Conservation (phyloP, 2,329 filamentous ascomycete species). For the Fusarium austroafricanum region DNA sequence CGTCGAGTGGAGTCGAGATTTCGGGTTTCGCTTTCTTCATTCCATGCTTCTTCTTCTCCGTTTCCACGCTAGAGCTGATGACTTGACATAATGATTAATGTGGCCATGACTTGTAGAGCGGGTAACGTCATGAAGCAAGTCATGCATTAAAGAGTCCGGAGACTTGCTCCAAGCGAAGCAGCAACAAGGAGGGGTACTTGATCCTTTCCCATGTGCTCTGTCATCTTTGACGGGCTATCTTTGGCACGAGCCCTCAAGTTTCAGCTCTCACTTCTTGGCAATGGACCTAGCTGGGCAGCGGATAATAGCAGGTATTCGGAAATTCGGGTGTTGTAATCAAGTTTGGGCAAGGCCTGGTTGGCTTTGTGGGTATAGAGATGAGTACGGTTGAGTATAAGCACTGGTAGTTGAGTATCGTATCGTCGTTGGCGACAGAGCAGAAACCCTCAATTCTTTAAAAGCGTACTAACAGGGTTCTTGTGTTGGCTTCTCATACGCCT, state of each 20-base stretch:
- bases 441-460: neutral
- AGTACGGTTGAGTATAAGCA: neutral
- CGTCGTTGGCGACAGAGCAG: neutral
- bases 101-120: conserved; percentile 15
- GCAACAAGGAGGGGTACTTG: neutral
- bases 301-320: conserved; percentile 8
- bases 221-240: conserved; percentile 1
- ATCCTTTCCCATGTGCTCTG: conserved; percentile 1
- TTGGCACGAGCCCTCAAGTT: conserved; percentile 17
- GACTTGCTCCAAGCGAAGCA: conserved; percentile 10
- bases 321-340: conserved; percentile 18
- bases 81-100: neutral
- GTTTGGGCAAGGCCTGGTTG: neutral
- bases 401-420: neutral
- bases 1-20: conserved; percentile 5
- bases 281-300: neutral
- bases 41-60: neutral
- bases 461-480: neutral
- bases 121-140: conserved; percentile 9
- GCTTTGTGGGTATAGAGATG: conserved; percentile 1
- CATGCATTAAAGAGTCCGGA: conserved; percentile 4
- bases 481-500: neutral
- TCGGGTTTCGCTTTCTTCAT: conserved; percentile 1
- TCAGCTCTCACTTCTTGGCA: conserved; percentile 28
- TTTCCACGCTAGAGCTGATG: conserved; percentile 7